Evolutionary conservation across 2,329 filamentous ascomycete genomes (phyloP), one percentile per base, ranked within the genome.

Genomic region (Botrytis tulipae): DNA sequence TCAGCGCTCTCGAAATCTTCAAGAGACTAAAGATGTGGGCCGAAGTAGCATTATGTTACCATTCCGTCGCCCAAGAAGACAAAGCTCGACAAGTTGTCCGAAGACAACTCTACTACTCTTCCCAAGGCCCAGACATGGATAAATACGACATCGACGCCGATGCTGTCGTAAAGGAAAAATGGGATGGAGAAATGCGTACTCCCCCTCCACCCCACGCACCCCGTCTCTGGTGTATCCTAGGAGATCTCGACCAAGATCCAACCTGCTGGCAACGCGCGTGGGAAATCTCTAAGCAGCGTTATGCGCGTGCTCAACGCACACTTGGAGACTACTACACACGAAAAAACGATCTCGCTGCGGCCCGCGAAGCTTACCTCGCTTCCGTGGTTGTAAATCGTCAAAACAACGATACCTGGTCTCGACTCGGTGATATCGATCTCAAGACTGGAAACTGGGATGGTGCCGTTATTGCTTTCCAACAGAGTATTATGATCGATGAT

Each of bases 1-100:
- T 93, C 5, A 97, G 95, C 0, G 96, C 96, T 0, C 87, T 99
- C 1, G 96, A 98, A 75, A 98, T 99, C 75, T 99, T 98, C 83
- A 95, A 97, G 83, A 89, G 96, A 4, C 84, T 99, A 29, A 91
- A 94, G 73, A 91, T 98, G 82, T 98, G 96, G 94, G 93, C 96
- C 1, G 96, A 99, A 83, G 94, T 95, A 7, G 95, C 96, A 0
- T 86, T 99, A 2, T 99, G 96, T 81, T 80, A 86, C 81, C 63
- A 88, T 84, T 32, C 85, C 83, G 78, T 70, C 86, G 73, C 84
- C 83, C 70, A 89, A 83, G 95, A 98, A 82, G 92, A 92, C 37
- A 96, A 96, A 80, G 96, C 94, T 1, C 89, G 89, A 72, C 88
- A 87, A 4, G 88, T 98, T 67, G 85, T 98, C 25, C 89, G 93